phyloP scores from a whole-genome alignment of 805 yeast species.

The Saccharomycopsis selenospora region DNA sequence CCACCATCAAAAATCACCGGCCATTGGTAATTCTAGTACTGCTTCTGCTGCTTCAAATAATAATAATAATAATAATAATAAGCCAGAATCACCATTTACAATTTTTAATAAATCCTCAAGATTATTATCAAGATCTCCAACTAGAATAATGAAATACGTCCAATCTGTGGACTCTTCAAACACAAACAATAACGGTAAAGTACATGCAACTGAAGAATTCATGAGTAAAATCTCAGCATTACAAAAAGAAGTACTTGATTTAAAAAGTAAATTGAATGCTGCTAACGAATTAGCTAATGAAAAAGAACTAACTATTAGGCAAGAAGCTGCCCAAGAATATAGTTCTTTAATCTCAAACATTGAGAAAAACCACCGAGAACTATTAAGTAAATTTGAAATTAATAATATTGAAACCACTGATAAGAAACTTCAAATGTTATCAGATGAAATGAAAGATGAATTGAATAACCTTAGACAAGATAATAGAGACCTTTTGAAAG shows the following conservation, averaged over 20 bases:
- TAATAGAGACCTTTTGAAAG: slow-evolving; percentile 14
- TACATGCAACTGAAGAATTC: not conserved
- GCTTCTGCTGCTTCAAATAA: not conserved
- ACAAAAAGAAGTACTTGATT: not conserved
- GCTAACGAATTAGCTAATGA: slow-evolving; percentile 5
- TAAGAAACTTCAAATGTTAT: slow-evolving; percentile 24
- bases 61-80: too few species aligned
- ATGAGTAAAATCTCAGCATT: not conserved
- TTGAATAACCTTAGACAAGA: slow-evolving; percentile 16
- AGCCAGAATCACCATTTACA: slow-evolving; percentile 2
- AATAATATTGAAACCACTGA: slow-evolving; percentile 45
- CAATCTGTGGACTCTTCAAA: not conserved
- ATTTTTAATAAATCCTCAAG: not conserved
- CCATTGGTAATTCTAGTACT: not conserved
- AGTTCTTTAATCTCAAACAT: slow-evolving; percentile 11
- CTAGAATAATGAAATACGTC: not conserved
- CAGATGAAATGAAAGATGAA: slow-evolving; percentile 14
- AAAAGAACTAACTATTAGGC: slow-evolving; percentile 10
- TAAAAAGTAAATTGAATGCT: slow-evolving; percentile 4
- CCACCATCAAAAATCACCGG: not conserved
- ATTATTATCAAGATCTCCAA: not conserved
- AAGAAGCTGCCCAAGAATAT: slow-evolving; percentile 17
- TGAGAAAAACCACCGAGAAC: slow-evolving; percentile 26
- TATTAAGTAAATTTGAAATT: slow-evolving; percentile 37
- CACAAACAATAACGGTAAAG: not conserved